Evolutionary conservation across 2,329 filamentous ascomycete genomes (phyloP).

Genomic region (Hypoxylon sp.): DNA sequence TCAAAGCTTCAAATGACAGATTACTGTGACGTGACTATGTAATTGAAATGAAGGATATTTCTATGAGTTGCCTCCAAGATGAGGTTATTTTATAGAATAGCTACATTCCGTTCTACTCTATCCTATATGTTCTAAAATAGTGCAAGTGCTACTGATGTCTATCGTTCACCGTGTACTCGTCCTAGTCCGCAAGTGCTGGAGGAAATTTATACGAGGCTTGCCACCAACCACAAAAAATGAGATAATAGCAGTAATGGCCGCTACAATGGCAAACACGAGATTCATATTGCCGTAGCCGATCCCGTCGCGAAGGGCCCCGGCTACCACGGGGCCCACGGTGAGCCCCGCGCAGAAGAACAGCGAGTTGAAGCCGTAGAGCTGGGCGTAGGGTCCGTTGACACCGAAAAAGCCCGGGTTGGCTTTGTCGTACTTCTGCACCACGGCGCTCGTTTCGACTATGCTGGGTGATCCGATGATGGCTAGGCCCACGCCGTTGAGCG

Average conservation of each 20-base stretch:
- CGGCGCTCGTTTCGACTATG: slow-evolving; percentile 69
- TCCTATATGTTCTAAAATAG: too few relatives aligned
- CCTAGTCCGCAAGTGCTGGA: background rate
- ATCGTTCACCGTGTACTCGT: background rate
- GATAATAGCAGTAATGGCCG: slow-evolving; percentile 60
- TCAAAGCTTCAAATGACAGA: slow-evolving; percentile 5
- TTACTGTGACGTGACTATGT: background rate
- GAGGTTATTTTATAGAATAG: background rate
- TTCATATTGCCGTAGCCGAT: slow-evolving; percentile 73
- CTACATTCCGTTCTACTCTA: too few relatives aligned
- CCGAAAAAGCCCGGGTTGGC: slow-evolving; percentile 70
- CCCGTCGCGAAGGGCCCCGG: slow-evolving; percentile 64
- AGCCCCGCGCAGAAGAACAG: slow-evolving; percentile 73
- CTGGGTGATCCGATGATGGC: slow-evolving; percentile 67
- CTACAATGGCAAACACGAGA: slow-evolving; percentile 62
- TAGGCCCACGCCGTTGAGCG: slow-evolving; percentile 66
- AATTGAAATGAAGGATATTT: background rate
- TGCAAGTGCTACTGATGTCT: too few relatives aligned
- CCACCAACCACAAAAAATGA: slow-evolving; percentile 64
- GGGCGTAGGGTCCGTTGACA: slow-evolving; percentile 71
- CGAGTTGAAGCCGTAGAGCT: slow-evolving; percentile 75
- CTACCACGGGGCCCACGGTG: slow-evolving; percentile 71
- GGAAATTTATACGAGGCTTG: slow-evolving; percentile 51
- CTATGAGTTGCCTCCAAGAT: background rate
- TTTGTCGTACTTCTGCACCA: slow-evolving; percentile 69